phyloP scores from a whole-genome alignment of 768 basidiomycete genomes.

The Kwoniella dendrophila region DNA sequence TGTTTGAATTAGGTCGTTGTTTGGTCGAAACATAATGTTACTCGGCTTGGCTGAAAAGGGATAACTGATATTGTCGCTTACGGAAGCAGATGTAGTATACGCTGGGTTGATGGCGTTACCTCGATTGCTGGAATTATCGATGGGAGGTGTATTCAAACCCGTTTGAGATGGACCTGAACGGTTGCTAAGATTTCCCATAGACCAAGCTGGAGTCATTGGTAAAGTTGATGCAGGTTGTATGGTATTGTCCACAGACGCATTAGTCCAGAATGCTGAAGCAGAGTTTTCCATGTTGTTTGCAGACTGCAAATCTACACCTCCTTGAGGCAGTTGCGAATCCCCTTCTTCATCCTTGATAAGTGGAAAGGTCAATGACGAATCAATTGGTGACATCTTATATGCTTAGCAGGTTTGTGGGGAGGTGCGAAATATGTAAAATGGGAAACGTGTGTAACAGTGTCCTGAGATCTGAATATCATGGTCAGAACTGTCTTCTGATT shows the following conservation, averaged over 20 bases:
- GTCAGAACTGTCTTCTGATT: too few relatives aligned
- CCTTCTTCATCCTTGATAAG: background rate
- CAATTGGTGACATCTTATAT: background rate
- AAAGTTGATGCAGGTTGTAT: background rate
- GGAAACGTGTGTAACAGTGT: too few relatives aligned
- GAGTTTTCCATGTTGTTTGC: background rate
- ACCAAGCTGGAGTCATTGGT: slow-evolving; percentile 9
- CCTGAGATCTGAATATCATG: too few relatives aligned
- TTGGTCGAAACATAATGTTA: background rate
- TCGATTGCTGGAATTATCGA: background rate
- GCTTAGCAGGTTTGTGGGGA: background rate
- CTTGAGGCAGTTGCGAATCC: too few relatives aligned
- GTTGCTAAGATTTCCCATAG: slow-evolving; percentile 7
- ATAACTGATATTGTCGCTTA: background rate
- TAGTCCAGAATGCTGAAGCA: slow-evolving; percentile 16
- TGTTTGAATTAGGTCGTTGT: slow-evolving; percentile 4
- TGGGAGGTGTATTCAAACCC: background rate
- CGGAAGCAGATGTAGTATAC: slow-evolving; percentile 8
- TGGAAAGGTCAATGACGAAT: slow-evolving; percentile 3
- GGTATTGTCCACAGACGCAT: background rate
- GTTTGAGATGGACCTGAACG: background rate
- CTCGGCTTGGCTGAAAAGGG: background rate
- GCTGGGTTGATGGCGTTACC: background rate
- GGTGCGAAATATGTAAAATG: background rate
- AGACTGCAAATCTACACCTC: too few relatives aligned